Conservation (phyloP, 2,329 filamentous ascomycete genomes). For the Fusarium nygamai region DNA sequence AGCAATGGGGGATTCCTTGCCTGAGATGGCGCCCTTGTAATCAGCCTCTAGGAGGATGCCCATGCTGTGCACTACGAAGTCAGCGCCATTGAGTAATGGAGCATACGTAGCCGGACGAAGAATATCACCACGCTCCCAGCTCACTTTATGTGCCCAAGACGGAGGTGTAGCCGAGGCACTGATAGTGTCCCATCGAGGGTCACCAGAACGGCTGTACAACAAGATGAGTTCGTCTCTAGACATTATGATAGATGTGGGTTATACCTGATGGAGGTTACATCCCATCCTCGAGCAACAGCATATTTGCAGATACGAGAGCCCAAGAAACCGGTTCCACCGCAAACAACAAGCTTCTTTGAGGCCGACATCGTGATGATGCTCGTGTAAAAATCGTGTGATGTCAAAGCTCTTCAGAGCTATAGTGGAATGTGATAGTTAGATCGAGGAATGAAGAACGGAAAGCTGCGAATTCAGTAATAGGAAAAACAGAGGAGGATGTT, state of each 20-base stretch:
- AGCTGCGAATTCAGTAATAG: not conserved
- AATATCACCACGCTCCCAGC: constrained; percentile 90
- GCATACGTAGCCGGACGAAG: constrained; percentile 84
- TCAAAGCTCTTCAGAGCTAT: constrained; percentile 4
- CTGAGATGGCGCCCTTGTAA: constrained; percentile 92
- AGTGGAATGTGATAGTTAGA: not conserved
- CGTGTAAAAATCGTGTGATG: constrained; percentile 36
- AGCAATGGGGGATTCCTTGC: constrained; percentile 81
- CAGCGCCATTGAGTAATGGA: constrained; percentile 77
- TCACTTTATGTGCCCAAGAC: constrained; percentile 82
- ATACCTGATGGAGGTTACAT: constrained; percentile 92
- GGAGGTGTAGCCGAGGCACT: constrained; percentile 77
- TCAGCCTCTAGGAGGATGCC: constrained; percentile 96
- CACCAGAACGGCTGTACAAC: constrained; percentile 79
- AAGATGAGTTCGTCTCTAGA: constrained; percentile 29
- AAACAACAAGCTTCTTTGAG: constrained; percentile 86
- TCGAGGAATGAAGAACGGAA: not conserved
- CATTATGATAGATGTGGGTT: constrained; percentile 7
- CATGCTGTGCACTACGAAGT: constrained; percentile 93
- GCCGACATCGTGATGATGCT: constrained; percentile 58
- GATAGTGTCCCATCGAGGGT: constrained; percentile 84
- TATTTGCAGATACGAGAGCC: constrained; percentile 91
- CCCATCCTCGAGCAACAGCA: constrained; percentile 86
- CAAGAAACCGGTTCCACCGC: constrained; percentile 92
- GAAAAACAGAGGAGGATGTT: not conserved